Conservation (phyloP, 108 stramenopile genomes). For the Cyclotella cryptica region DNA sequence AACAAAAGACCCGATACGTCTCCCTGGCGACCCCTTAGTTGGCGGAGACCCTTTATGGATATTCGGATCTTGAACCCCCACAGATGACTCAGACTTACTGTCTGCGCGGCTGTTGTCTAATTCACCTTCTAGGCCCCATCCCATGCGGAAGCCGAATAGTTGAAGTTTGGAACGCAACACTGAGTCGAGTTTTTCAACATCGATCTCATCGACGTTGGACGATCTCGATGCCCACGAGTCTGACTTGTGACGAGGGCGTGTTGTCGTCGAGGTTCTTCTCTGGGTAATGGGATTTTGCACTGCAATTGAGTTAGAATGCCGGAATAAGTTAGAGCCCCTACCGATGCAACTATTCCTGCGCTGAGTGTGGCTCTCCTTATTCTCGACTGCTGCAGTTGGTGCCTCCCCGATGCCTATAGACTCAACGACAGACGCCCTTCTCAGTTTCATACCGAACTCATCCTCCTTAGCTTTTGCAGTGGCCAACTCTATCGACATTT, state of each 20-base stretch:
- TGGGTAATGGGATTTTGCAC: background rate
- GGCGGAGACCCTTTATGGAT: background rate
- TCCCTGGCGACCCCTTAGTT: background rate
- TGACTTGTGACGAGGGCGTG: background rate
- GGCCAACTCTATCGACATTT: slow-evolving; percentile 19
- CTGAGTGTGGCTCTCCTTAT: background rate
- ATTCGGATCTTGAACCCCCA: background rate
- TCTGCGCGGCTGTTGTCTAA: background rate
- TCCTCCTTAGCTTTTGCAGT: slow-evolving; percentile 4
- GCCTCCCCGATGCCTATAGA: too few species aligned
- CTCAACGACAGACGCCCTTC: slow-evolving; percentile 2
- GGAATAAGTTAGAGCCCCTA: background rate
- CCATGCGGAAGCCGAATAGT: background rate
- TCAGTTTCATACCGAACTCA: slow-evolving; percentile 7
- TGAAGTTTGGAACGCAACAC: background rate
- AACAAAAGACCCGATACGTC: background rate
- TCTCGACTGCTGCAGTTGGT: background rate
- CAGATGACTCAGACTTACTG: background rate
- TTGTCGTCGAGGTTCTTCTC: background rate
- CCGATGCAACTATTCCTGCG: background rate
- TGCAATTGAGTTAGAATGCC: background rate
- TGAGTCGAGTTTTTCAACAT: background rate
- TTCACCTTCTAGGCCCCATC: background rate
- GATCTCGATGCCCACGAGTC: slow-evolving; percentile 14
- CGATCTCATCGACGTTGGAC: background rate